Percentiles rank a stretch among this genome's conserved stretches.
Conservation (phyloP, 2,329 filamentous ascomycete species). For the Sordariomycetes sp. region DNA sequence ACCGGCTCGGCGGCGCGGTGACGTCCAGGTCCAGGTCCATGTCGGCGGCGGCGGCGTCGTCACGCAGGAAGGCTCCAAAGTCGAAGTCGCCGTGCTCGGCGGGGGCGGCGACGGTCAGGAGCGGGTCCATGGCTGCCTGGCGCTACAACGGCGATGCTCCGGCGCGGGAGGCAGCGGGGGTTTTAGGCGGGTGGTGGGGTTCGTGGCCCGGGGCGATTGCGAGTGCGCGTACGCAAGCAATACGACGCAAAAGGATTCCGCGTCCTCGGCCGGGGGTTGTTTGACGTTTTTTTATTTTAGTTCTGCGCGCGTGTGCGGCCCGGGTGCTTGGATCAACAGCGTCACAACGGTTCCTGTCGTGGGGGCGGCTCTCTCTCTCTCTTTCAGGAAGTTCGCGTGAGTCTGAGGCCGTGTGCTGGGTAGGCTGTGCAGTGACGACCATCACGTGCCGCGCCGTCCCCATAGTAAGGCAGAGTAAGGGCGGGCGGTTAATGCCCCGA, state of each 20-base stretch:
- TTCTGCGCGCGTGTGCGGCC: background rate
- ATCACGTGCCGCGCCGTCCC: background rate
- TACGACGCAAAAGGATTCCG: background rate
- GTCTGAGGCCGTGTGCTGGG: background rate
- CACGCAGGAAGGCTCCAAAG: constrained; percentile 25
- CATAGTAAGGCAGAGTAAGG: background rate
- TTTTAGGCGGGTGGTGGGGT: background rate
- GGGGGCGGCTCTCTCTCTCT: too few relatives aligned
- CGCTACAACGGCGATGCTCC: background rate
- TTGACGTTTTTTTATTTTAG: background rate
- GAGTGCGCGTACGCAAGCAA: background rate
- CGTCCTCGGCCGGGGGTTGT: background rate
- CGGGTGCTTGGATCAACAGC: background rate
- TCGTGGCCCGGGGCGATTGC: background rate
- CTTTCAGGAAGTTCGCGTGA: background rate
- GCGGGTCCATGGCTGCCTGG: background rate
- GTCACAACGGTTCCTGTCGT: background rate
- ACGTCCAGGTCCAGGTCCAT: constrained; percentile 8
- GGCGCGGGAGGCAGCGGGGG: background rate
- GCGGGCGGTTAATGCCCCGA: background rate
- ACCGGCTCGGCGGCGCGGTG: constrained; percentile 10
- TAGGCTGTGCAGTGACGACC: background rate
- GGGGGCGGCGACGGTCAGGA: background rate
- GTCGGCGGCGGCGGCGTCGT: constrained; percentile 10
- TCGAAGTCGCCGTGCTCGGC: constrained; percentile 18